Percentiles rank a stretch among this genome's conserved stretches.
Evolutionary conservation across 208 protist genomes (phyloP).

Genomic region (Phytomonas francai): DNA sequence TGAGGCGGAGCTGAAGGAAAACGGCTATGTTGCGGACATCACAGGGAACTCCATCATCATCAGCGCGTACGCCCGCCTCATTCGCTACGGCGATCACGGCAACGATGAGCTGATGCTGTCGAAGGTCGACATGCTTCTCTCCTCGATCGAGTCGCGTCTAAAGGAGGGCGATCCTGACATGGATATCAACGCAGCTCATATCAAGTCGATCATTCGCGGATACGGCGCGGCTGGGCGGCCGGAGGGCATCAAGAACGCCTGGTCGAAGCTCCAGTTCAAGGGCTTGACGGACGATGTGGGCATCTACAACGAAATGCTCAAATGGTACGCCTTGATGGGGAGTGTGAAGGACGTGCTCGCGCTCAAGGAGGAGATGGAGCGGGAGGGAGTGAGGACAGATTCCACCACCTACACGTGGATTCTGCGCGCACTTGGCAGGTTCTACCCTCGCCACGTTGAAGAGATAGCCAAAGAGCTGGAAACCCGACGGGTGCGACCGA

Average conservation of each 20-base stretch:
- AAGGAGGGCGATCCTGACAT: slow-evolving; percentile 80
- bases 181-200: slow-evolving; percentile 78
- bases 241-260: slow-evolving; percentile 70
- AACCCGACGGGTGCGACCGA: slow-evolving; percentile 41
- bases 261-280: slow-evolving; percentile 57
- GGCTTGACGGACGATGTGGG: slow-evolving; percentile 65
- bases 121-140: slow-evolving; percentile 84
- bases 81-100: slow-evolving; percentile 78
- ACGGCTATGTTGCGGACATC: slow-evolving; percentile 68
- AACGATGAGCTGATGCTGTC: slow-evolving; percentile 84
- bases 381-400: slow-evolving; percentile 41
- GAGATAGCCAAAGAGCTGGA: slow-evolving; percentile 60
- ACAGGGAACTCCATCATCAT: slow-evolving; percentile 84
- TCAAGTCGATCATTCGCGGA: slow-evolving; percentile 76
- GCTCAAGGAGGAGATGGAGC: slow-evolving; percentile 48
- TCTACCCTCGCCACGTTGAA: slow-evolving; percentile 76
- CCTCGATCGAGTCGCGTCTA: slow-evolving; percentile 73
- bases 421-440: slow-evolving; percentile 69
- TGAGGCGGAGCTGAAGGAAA: slow-evolving; percentile 48
- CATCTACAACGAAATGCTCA: slow-evolving; percentile 84
- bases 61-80: slow-evolving; percentile 67
- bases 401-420: slow-evolving; percentile 76
- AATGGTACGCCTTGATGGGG: slow-evolving; percentile 84
- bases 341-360: slow-evolving; percentile 82
- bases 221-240: slow-evolving; percentile 74